phyloP scores from a whole-genome alignment of 176 grass and related monocot genomes.

The Aechmea fasciata region DNA sequence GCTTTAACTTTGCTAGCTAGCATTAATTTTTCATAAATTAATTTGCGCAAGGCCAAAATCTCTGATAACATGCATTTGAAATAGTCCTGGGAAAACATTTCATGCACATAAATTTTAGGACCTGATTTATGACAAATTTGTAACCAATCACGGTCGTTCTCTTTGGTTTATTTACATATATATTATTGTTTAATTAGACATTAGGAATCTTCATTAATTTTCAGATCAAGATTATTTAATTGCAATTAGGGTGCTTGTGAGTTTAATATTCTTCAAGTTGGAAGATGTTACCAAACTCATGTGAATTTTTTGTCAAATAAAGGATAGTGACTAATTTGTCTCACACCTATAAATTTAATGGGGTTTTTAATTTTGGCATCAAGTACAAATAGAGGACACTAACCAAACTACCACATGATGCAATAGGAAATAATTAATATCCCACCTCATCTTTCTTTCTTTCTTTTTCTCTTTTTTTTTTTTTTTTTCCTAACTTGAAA shows the following conservation, averaged over 20 bases:
- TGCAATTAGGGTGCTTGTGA: neutral
- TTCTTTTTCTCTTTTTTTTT: neutral
- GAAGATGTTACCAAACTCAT: neutral
- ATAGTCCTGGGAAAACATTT: neutral
- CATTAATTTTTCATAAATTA: too few species aligned
- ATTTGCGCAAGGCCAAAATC: too few species aligned
- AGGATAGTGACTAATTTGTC: neutral
- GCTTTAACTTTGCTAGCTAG: too few species aligned
- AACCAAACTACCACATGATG: neutral
- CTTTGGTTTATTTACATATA: too few species aligned
- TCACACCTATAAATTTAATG: neutral
- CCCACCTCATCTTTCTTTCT: neutral
- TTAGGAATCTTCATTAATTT: neutral
- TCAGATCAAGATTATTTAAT: neutral
- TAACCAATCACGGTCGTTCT: neutral
- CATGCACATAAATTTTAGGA: neutral
- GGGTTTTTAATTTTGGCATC: neutral
- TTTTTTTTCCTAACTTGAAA: neutral
- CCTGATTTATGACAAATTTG: neutral
- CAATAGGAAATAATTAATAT: neutral
- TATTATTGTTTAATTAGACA: neutral
- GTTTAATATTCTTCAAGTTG: neutral
- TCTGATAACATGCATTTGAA: too few species aligned
- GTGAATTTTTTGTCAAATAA: neutral
- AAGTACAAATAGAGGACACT: neutral